Conservation (phyloP, 2,329 filamentous ascomycete species). For the Calonectria fujianensis region DNA sequence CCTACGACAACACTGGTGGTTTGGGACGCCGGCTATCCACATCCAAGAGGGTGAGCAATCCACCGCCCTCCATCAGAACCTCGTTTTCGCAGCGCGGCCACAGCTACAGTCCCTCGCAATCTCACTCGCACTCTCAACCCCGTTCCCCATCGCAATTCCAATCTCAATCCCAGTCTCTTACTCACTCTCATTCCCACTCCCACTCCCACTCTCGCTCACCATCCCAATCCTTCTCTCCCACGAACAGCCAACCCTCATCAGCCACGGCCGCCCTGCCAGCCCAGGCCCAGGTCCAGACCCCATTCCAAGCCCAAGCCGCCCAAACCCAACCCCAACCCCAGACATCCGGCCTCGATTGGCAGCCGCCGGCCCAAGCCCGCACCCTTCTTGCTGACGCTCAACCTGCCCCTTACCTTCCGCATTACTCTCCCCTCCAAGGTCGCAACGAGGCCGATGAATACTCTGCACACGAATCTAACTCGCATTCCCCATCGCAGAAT, state of each 20-base stretch:
- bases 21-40: conserved; percentile 74
- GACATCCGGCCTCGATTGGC: conserved; percentile 48
- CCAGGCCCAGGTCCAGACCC: conserved; percentile 47
- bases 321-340: conserved; percentile 50
- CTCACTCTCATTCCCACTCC: conserved; percentile 38
- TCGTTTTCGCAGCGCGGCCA: conserved; percentile 56
- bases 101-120: conserved; percentile 28
- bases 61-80: conserved; percentile 64
- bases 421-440: conserved; percentile 68
- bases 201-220: conserved; percentile 37
- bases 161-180: conserved; percentile 39
- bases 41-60: conserved; percentile 75
- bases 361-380: conserved; percentile 38
- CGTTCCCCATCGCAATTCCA: conserved; percentile 29
- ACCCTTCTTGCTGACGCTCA: conserved; percentile 33
- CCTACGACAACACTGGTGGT: conserved; percentile 70
- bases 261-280: conserved; percentile 46
- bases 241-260: conserved; percentile 44
- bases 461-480: conserved; percentile 62
- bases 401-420: conserved; percentile 60
- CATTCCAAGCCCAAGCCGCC: conserved; percentile 47
- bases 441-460: conserved; percentile 64
- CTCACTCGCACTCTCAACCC: conserved; percentile 33
- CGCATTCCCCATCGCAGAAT: conserved; percentile 63
- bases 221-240: conserved; percentile 44